phyloP scores from a whole-genome alignment of 2,329 filamentous ascomycete genomes.

The Aspergillus awamori region DNA sequence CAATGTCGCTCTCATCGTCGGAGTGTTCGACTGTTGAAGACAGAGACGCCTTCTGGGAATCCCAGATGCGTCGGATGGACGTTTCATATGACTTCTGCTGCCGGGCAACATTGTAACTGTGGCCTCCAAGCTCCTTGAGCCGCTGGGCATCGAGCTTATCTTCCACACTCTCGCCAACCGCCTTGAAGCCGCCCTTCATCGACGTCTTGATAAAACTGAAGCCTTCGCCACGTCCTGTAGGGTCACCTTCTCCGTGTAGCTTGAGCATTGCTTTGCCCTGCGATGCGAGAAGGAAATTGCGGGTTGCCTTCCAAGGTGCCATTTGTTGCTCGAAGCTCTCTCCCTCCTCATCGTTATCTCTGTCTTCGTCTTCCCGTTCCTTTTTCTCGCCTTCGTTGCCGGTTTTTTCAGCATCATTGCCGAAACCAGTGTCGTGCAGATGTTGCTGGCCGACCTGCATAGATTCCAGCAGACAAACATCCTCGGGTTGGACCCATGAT shows the following conservation, averaged over 20 bases:
- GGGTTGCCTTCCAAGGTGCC: constrained; percentile 94
- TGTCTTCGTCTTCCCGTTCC: constrained; percentile 46
- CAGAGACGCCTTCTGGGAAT: constrained; percentile 78
- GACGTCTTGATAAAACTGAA: constrained; percentile 98
- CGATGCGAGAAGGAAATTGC: constrained; percentile 92
- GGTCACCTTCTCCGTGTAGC: constrained; percentile 91
- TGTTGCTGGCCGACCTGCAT: constrained; percentile 96
- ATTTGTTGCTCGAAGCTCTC: constrained; percentile 84
- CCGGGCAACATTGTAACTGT: constrained; percentile 95
- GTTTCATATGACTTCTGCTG: constrained; percentile 92
- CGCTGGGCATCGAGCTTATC: constrained; percentile 81
- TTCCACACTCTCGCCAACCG: constrained; percentile 83
- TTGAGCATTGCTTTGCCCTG: constrained; percentile 96
- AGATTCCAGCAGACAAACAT: constrained; percentile 89
- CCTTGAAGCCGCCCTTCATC: constrained; percentile 97
- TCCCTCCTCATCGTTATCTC: constrained; percentile 66
- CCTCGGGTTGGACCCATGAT: constrained; percentile 89
- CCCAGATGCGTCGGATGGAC: constrained; percentile 90
- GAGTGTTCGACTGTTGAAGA: constrained; percentile 74
- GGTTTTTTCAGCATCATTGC: constrained; percentile 63
- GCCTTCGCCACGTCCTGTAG: constrained; percentile 86
- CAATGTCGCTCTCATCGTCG: constrained; percentile 69
- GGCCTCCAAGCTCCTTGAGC: constrained; percentile 72
- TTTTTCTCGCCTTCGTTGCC: constrained; percentile 38
- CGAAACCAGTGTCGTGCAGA: constrained; percentile 87